Conservation (phyloP, 2,329 filamentous ascomycete species). For the Pezicula rhizophila region DNA sequence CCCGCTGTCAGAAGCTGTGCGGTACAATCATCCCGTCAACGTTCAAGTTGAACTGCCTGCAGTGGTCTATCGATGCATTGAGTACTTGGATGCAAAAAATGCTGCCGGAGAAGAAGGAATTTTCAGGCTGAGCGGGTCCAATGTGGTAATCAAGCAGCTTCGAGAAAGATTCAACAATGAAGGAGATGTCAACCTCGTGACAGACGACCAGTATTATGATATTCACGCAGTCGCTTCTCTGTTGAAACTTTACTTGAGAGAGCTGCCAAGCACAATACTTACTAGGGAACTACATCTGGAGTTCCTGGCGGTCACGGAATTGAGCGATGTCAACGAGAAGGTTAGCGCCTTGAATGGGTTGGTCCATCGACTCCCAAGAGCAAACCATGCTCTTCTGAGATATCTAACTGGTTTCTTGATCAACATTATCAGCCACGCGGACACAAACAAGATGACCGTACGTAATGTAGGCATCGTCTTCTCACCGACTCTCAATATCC, state of each 20-base stretch:
- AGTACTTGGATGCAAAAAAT: conserved; percentile 80
- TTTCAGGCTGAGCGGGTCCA: conserved; percentile 94
- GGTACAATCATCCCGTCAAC: conserved; percentile 68
- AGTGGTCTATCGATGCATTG: conserved; percentile 91
- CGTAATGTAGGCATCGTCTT: conserved; percentile 98
- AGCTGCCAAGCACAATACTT: conserved; percentile 84
- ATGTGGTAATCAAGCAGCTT: conserved; percentile 84
- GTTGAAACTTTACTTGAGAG: conserved; percentile 87
- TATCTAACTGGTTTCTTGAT: conserved; percentile 86
- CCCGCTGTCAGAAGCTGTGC: conserved; percentile 77
- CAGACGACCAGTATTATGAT: conserved; percentile 82
- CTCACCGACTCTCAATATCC: conserved; percentile 93
- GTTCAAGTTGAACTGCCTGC: conserved; percentile 74
- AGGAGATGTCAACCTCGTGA: conserved; percentile 81
- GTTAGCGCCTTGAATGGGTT: conserved; percentile 69
- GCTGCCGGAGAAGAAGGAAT: conserved; percentile 88
- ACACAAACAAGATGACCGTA: conserved; percentile 96
- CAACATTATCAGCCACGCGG: conserved; percentile 83
- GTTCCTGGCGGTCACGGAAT: conserved; percentile 78
- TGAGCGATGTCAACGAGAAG: conserved; percentile 70
- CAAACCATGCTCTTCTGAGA: conserved; percentile 75
- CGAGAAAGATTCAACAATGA: conserved; percentile 91
- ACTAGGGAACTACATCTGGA: conserved; percentile 86
- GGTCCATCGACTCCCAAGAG: conserved; percentile 70
- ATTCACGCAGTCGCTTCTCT: conserved; percentile 93